phyloP scores from a whole-genome alignment of 495 filamentous ascomycete species.

The Penicillium canescens region DNA sequence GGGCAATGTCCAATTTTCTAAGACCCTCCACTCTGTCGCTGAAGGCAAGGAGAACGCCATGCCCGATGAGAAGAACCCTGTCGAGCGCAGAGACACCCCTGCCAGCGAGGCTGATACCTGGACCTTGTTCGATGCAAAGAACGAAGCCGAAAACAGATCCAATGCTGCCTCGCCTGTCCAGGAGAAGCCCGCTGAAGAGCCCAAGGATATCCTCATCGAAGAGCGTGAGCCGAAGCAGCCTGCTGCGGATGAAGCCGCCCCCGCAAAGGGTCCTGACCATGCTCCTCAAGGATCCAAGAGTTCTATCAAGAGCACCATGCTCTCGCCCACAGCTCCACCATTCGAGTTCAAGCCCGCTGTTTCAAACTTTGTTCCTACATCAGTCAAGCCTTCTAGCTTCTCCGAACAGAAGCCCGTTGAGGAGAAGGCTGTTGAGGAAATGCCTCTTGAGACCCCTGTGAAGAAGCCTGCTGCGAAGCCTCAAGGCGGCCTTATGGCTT shows the following conservation, averaged over 20 bases:
- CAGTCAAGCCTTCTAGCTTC: slow-evolving; percentile 42
- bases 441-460: not conserved
- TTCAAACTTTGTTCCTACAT: slow-evolving; percentile 44
- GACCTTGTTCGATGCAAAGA: slow-evolving; percentile 42
- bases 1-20: slow-evolving; percentile 33
- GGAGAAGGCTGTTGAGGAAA: slow-evolving; percentile 7
- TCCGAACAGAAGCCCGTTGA: slow-evolving; percentile 17
- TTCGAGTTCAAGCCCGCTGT: slow-evolving; percentile 62
- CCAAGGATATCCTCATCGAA: slow-evolving; percentile 11
- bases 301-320: slow-evolving; percentile 26
- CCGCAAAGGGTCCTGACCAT: slow-evolving; percentile 13
- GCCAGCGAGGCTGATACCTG: slow-evolving; percentile 44
- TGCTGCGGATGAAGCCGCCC: slow-evolving; percentile 5
- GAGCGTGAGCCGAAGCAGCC: slow-evolving; percentile 11
- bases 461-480: slow-evolving; percentile 21
- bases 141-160: slow-evolving; percentile 38
- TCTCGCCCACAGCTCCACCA: slow-evolving; percentile 67
- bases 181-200: slow-evolving; percentile 20
- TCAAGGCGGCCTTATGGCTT: slow-evolving; percentile 36
- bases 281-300: slow-evolving; percentile 25
- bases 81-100: slow-evolving; percentile 35
- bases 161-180: slow-evolving; percentile 32
- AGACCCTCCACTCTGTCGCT: slow-evolving; percentile 25
- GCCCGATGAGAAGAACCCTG: slow-evolving; percentile 29
- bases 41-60: slow-evolving; percentile 49